Evolutionary conservation across 2,329 filamentous ascomycete genomes (phyloP), one percentile per base, ranked within the genome.

Genomic region (Zelopaecilomyces penicillatus): DNA sequence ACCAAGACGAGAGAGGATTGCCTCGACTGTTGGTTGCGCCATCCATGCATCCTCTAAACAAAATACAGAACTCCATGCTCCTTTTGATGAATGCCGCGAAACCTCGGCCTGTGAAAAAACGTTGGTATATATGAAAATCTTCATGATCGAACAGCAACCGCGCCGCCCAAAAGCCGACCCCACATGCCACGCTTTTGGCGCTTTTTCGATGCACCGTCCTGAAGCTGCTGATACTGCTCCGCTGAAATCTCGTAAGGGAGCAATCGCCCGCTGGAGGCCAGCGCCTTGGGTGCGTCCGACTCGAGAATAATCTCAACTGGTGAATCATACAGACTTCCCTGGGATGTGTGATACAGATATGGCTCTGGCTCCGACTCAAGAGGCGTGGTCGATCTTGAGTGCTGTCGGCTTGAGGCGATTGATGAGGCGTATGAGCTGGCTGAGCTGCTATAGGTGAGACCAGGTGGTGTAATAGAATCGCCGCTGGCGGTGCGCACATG

Each of bases 181-280:
- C 74, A 74, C 64, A 78, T 68, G 50, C 74, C 71, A 34, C 72
- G 67, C 41, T 69, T 66, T 47, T 67, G 67, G 42, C 74, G 70
- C 65, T 75, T 75, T 60, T 70, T 73, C 47, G 56, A 57, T 38
- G 63, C 60, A 35, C 62, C 66, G 40, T 75, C 68, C 49, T 76
- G 70, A 37, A 75, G 57, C 45, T 70, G 67, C 48, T 69, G 67
- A 47, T 77, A 67, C 47, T 78, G 70, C 28, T 78, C 74, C 31
- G 64, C 55, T 48, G 68, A 70, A 53, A 78, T 75, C 62, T 79
- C 75, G 59, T 78, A 79, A 5, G 75, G 73, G 4, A 78, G 69
- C 50, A 72, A 60, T 43, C 61, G 57, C 26, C 54, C 53, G 51
- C 55, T 54, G 26, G 60, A 56, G 12, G 58, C 55, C 35, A 50